A percentile compares a stretch with the other conserved stretches of the same genome.
Evolutionary conservation across 768 basidiomycete species (phyloP).

Genomic region (Termitomyces sp.): DNA sequence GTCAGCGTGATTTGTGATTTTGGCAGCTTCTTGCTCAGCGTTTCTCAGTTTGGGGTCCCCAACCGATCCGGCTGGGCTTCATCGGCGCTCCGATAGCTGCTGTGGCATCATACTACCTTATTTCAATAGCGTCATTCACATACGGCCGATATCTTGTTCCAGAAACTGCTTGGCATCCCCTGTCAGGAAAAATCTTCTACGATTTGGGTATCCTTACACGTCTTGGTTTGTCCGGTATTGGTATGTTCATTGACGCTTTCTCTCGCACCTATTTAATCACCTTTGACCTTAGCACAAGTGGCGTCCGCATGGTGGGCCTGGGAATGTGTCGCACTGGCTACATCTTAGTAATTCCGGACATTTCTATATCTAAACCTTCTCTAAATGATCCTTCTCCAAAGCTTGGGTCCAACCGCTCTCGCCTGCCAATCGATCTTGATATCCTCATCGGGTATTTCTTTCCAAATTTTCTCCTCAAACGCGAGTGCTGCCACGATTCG

Average conservation of each 20-base stretch:
- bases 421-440: slow-evolving; percentile 1
- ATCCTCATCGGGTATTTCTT: slow-evolving; percentile 50
- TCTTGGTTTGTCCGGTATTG: slow-evolving; percentile 68
- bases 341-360: not conserved
- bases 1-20: slow-evolving; percentile 29
- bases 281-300: slow-evolving; percentile 50
- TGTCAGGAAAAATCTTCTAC: slow-evolving; percentile 60
- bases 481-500: slow-evolving; percentile 82
- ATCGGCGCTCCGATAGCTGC: slow-evolving; percentile 91
- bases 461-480: slow-evolving; percentile 79
- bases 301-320: slow-evolving; percentile 2
- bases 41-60: slow-evolving; percentile 73
- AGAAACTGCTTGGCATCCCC: slow-evolving; percentile 80
- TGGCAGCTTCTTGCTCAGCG: not conserved
- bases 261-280: not conserved
- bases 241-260: slow-evolving; percentile 27
- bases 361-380: too few relatives aligned
- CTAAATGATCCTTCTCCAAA: not conserved
- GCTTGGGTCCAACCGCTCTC: not conserved
- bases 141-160: slow-evolving; percentile 63
- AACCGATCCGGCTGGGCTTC: slow-evolving; percentile 76
- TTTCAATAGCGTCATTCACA: slow-evolving; percentile 53
- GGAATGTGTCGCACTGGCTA: slow-evolving; percentile 1
- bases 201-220: slow-evolving; percentile 63
- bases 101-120: slow-evolving; percentile 79